Evolutionary conservation across 2,329 filamentous ascomycete genomes (phyloP).

Genomic region (Hirsutella rhossiliensis): DNA sequence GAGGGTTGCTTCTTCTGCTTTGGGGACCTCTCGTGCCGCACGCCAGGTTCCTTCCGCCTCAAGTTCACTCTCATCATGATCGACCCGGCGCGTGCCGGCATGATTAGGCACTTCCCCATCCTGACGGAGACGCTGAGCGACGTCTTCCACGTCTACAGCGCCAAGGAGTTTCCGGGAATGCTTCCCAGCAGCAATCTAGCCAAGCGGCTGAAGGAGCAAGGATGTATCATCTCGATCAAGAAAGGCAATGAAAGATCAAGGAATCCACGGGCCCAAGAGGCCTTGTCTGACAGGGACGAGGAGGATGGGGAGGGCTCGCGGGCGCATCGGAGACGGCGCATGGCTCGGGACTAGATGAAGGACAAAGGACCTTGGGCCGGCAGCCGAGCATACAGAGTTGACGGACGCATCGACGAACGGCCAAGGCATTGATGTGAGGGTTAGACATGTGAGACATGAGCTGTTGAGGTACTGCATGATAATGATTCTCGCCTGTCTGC

Average conservation of each 20-base stretch:
- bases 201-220: slow-evolving; percentile 64
- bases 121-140: slow-evolving; percentile 48
- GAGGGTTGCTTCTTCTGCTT: slow-evolving; percentile 83
- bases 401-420: not conserved
- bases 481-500: not conserved
- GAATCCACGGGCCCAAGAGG: slow-evolving; percentile 5
- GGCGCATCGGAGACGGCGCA: slow-evolving; percentile 5
- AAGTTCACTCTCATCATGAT: slow-evolving; percentile 64
- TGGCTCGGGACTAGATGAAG: slow-evolving; percentile 3
- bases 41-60: slow-evolving; percentile 62
- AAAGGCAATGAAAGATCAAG: slow-evolving; percentile 61
- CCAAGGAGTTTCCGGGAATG: slow-evolving; percentile 82
- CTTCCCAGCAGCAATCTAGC: slow-evolving; percentile 63
- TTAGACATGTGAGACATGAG: too few relatives aligned
- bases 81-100: slow-evolving; percentile 44
- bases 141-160: slow-evolving; percentile 68
- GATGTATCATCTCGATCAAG: slow-evolving; percentile 75
- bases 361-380: not conserved
- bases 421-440: not conserved
- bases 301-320: slow-evolving; percentile 5
- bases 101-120: slow-evolving; percentile 32
- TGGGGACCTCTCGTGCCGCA: slow-evolving; percentile 69
- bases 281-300: slow-evolving; percentile 8
- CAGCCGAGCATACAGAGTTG: not conserved
- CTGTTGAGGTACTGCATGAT: not conserved